Base-by-base conservation (phyloP, 768 basidiomycete species). In the Grammothele lineata region DNA sequence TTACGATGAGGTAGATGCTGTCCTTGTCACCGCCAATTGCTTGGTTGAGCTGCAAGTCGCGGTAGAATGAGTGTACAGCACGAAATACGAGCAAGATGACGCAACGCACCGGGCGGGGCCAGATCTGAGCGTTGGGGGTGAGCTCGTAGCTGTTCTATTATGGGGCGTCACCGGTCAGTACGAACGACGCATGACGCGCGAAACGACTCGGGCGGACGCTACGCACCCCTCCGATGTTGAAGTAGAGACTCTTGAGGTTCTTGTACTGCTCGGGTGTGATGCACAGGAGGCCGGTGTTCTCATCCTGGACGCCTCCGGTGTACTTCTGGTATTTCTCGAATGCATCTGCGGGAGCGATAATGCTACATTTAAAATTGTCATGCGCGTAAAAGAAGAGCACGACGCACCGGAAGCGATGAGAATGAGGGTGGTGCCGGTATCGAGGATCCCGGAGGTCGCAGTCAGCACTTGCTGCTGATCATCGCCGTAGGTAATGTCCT, bases 121-220 rank as follows among this genome's bases (percentile, higher is more conserved):
- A 71, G n/a, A 67, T 62, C 48, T 73, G 70, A 5, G 63, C 73
- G 48, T 77, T 71, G 26, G 72, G 66, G 0, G 68, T 74, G 38
- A 77, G 54, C 30, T 62, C 54, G 47, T 68, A 76, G 3, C 59
- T 45, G 2, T 18, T n/a, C 46, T 53, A 32, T 17, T 33, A 47
- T 59, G 66, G 30, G 9, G 37, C 7, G n/a, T 17, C 15, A 7
- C 24, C 4, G 14, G 38, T 12, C n/a, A n/a, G n/a, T n/a, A n/a
- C n/a, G n/a, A n/a, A n/a, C n/a, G n/a, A n/a, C n/a, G n/a, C n/a
- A n/a, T 37, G 32, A 17, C 14, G 21, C 6, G 10, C n/a, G 11
- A 5, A 17, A 17, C n/a, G 33, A 4, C 18, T 23, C 14, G 19
- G 4, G 3, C 14, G 15, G 35, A n/a, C 8, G n/a, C 8, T 30